Evolutionary conservation across 2,329 filamentous ascomycete species (phyloP), one percentile per base, ranked within the genome.

Genomic region (Aspergillus viridinutans): DNA sequence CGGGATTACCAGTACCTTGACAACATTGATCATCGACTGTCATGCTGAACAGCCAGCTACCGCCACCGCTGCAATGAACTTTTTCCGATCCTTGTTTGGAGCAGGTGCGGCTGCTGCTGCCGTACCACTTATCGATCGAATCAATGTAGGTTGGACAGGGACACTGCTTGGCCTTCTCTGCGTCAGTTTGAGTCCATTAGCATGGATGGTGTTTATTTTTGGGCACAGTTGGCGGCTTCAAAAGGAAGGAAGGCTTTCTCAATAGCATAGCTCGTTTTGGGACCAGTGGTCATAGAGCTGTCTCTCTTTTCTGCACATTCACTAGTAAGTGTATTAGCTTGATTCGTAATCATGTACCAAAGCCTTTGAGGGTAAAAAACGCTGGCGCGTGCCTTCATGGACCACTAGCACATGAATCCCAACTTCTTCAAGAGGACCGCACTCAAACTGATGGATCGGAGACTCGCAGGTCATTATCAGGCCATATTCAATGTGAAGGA

Each of bases 121-220:
- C 8, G 54, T 61, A 25, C 55, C 64, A 21, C 35, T 67, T 48
- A 61, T 68, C n/a, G 42, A 65, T 29, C 42, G 43, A 6, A 53
- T 67, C 25, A 61, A 64, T 2, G 63, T 66, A 40, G 67, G 68
- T 3, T 67, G 61, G 62, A 60, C 58, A 21, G 55, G 29, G 6
- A 52, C 26, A 8, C 29, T 66, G 17, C 23, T 57, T 29, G 43
- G 55, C 40, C 9, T 42, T n/a, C 20, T 42, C 9, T 42, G 14
- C 20, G 14, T 42, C 17, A 42, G 40, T 42, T 42, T 20, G 6
- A 42, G 40, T 20, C 40, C 40, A n/a, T 20, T 42, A 4, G 20
- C 20, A 9, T 42, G 40, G 40, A 42, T 42, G 40, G 40, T 42
- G 40, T 42, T n/a, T 9, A n/a, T 42, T 8, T 42, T 42, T 20